phyloP scores from a whole-genome alignment of 2,329 filamentous ascomycete genomes.

The Ceratocystis ficicola region DNA sequence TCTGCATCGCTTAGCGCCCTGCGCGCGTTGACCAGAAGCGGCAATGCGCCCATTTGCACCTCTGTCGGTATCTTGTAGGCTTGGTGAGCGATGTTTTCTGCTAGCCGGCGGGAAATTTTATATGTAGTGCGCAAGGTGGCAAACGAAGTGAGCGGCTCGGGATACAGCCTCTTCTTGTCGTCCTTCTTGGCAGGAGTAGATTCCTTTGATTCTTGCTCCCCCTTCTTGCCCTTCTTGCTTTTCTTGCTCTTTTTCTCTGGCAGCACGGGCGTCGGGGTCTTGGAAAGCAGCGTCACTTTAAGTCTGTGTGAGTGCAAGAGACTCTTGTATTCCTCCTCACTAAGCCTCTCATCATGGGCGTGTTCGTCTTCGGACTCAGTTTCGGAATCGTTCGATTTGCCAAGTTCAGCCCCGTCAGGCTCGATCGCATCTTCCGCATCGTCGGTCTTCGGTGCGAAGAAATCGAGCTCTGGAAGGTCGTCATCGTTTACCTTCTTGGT shows the following conservation, averaged over 20 bases:
- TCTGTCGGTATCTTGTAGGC: constrained; percentile 83
- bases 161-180: constrained; percentile 52
- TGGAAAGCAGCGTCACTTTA: constrained; percentile 65
- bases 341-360: constrained; percentile 30
- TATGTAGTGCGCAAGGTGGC: constrained; percentile 57
- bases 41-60: constrained; percentile 78
- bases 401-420: constrained; percentile 24
- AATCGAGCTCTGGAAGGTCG: constrained; percentile 42
- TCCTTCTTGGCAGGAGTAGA: constrained; percentile 34
- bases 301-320: constrained; percentile 69
- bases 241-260: constrained; percentile 32
- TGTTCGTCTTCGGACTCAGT: constrained; percentile 26
- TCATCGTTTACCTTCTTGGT: constrained; percentile 21
- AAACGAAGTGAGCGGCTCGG: constrained; percentile 70
- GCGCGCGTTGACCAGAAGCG: constrained; percentile 55
- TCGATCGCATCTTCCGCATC: constrained; percentile 20
- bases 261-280: constrained; percentile 28
- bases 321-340: constrained; percentile 59
- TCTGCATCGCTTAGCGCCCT: constrained; percentile 33
- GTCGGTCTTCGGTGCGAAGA: constrained; percentile 42
- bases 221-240: constrained; percentile 34
- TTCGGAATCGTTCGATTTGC: constrained; percentile 24
- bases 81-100: constrained; percentile 69
- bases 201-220: constrained; percentile 29
- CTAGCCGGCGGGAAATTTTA: constrained; percentile 59